Conservation (phyloP, 2,329 filamentous ascomycete species). For the Alternaria gaisen region DNA sequence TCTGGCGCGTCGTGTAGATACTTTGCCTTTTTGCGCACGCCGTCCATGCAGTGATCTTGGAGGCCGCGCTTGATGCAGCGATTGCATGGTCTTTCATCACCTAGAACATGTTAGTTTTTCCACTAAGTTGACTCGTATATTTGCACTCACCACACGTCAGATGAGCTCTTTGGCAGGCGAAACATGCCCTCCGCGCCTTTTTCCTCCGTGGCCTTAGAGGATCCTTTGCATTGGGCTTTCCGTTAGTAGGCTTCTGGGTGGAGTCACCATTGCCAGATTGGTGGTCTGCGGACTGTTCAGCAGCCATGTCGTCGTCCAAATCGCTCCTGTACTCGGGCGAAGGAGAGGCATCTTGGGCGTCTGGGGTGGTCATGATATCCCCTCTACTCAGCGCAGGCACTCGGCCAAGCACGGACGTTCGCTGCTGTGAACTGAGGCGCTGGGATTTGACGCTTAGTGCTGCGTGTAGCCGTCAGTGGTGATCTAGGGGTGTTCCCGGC, state of each 20-base stretch:
- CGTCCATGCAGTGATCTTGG: conserved; percentile 91
- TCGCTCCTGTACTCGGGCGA: conserved; percentile 58
- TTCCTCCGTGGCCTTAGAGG: conserved; percentile 88
- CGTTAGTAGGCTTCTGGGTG: conserved; percentile 43
- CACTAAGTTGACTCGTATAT: background rate
- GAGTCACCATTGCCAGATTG: conserved; percentile 48
- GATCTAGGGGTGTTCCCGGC: conserved; percentile 42
- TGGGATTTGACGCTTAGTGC: conserved; percentile 53
- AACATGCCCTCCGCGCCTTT: conserved; percentile 95
- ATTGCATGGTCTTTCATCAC: conserved; percentile 92
- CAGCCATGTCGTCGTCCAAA: conserved; percentile 55
- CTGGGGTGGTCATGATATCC: conserved; percentile 60
- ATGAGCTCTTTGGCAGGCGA: conserved; percentile 96
- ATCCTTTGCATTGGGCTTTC: conserved; percentile 75
- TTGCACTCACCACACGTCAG: conserved; percentile 90
- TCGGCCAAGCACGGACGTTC: conserved; percentile 39
- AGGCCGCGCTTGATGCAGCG: conserved; percentile 93
- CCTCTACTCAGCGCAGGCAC: conserved; percentile 38
- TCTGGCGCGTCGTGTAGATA: conserved; percentile 96
- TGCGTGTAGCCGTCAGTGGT: conserved; percentile 52
- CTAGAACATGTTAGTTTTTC: conserved; percentile 58
- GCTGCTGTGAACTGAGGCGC: conserved; percentile 45
- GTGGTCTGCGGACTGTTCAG: conserved; percentile 51
- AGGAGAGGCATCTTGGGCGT: conserved; percentile 57
- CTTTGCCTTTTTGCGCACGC: conserved; percentile 97